phyloP scores from a whole-genome alignment of 192 early-diverging fungal species.

The Piromyces sp. region DNA sequence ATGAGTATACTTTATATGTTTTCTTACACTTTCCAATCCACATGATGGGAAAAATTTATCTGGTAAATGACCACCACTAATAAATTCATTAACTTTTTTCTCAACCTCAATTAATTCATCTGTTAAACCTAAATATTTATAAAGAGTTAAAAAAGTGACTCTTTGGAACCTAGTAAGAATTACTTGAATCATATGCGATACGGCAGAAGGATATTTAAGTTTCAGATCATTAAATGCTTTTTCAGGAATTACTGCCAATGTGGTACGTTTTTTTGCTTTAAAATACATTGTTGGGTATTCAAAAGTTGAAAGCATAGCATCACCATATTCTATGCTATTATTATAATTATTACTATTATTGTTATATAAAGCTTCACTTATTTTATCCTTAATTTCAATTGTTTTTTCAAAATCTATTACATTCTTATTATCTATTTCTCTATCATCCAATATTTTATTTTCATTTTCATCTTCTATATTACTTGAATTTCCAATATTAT shows the following conservation, averaged over 20 bases:
- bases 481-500: neutral
- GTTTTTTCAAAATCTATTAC: neutral
- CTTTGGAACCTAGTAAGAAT: slow-evolving; percentile 90
- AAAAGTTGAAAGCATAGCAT: slow-evolving; percentile 1
- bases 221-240: slow-evolving; percentile 78
- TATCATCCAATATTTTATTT: too few species aligned
- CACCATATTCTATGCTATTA: slow-evolving; percentile 57
- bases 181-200: slow-evolving; percentile 86
- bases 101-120: slow-evolving; percentile 76
- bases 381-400: too few species aligned
- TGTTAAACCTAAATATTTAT: slow-evolving; percentile 71
- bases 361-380: too few species aligned
- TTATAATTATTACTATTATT: too few species aligned
- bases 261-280: slow-evolving; percentile 70
- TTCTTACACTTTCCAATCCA: slow-evolving; percentile 9
- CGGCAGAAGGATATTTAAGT: slow-evolving; percentile 77
- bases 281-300: slow-evolving; percentile 5
- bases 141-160: slow-evolving; percentile 78
- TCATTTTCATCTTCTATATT: neutral
- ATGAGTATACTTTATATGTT: neutral
- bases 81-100: slow-evolving; percentile 58
- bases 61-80: slow-evolving; percentile 30
- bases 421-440: neutral
- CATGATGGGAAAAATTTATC: slow-evolving; percentile 9
- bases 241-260: slow-evolving; percentile 82